A percentile compares a stretch with the other conserved stretches of the same genome.
Conservation (phyloP, 257 asterid species). For the Solanum habrochaites region DNA sequence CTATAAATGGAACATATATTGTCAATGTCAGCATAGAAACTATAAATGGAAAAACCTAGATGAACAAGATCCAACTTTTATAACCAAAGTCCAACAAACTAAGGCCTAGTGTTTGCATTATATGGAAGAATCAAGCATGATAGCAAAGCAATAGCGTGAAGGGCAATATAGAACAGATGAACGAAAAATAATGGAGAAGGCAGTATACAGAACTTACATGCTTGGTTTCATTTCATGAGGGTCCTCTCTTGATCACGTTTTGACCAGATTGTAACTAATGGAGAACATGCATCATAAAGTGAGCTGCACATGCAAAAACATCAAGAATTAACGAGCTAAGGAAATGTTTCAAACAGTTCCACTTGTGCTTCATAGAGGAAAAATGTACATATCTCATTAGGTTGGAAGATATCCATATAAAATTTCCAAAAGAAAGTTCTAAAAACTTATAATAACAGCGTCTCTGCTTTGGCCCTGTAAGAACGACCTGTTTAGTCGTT, state of each 20-base stretch:
- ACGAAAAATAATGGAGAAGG: not conserved
- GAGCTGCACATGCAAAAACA: slow-evolving; percentile 38
- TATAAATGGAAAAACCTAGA: not conserved
- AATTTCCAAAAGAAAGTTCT: too few relatives aligned
- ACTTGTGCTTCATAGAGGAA: not conserved
- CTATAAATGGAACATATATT: not conserved
- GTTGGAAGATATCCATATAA: not conserved
- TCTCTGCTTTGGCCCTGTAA: not conserved
- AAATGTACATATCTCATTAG: not conserved
- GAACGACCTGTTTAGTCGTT: too few relatives aligned
- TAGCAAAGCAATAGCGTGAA: not conserved
- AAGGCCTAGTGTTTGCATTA: not conserved
- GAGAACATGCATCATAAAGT: slow-evolving; percentile 46
- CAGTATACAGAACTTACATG: slow-evolving; percentile 25
- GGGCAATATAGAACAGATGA: not conserved
- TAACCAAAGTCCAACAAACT: not conserved
- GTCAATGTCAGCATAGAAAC: not conserved
- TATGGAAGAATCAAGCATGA: not conserved
- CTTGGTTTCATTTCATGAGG: not conserved
- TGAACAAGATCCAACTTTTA: not conserved
- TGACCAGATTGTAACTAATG: slow-evolving; percentile 28
- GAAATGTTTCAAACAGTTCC: not conserved
- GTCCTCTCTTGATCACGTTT: slow-evolving; percentile 16
- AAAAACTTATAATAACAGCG: not conserved
- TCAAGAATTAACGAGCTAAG: not conserved